Base-by-base conservation (phyloP, 1,284 basidiomycete species). In the Phellinidium pouzarii region DNA sequence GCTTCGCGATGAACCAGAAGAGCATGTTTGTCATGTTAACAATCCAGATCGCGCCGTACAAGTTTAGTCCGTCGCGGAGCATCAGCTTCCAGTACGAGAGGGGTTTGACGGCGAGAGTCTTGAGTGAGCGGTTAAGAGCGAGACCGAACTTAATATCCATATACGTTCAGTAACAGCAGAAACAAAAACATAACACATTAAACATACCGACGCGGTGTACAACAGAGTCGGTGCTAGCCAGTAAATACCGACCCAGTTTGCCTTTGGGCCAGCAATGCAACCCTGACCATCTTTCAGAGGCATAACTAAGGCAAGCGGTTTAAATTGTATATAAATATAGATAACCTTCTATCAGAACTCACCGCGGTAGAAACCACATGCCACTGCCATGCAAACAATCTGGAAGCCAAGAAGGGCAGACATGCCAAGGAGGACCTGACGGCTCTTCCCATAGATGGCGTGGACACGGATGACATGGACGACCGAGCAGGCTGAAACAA, bases 31-130 rank as follows among this genome's bases (percentile, higher is more conserved):
- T 72, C 68, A 86, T 75, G 74, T 91, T 87, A 57, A 90, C 83
- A 59, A 82, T 60, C 73, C 79, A 84, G 66, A 90, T 76, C 26
- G 87, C 75, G 52, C 76, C 84, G 62, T 90, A 90, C 53, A 90
- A 78, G 69, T 89, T 90, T 58, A 91, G 79, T 8, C 86, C 85
- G 64, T 91, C 87, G 56, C 87, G 84, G 57, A 90, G 84, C 86
- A 89, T 89, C 59, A 90, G 74, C 62, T 88, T 87, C 87, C 87
- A 90, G 41, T 74, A 71, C 48, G 72, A 75, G 54, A 87, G 66
- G 1, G 70, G 76, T 62, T 84, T 87, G 29, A 71, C 59, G 44
- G 75, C 59, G 57, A 84, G 77, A 2, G 84, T 86, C 54, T 71
- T 64, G 59, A 84, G 57, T 23, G 85, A 87, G 50, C 85, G 82